phyloP scores from a whole-genome alignment of 371 early-diverging fungal genomes.

The Capniomyces stellatus region DNA sequence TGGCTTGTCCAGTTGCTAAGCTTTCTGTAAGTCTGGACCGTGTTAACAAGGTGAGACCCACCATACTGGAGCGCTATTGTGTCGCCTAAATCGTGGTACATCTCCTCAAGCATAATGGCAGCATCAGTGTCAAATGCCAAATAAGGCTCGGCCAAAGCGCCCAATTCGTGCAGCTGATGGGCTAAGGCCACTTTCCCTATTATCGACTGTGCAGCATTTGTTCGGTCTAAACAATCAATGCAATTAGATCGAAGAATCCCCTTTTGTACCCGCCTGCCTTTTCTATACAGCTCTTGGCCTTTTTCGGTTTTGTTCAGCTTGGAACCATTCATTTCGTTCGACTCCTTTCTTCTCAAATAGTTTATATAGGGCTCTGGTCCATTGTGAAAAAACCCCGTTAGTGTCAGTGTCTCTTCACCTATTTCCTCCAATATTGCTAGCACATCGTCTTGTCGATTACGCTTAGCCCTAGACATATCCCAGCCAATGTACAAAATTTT shows the following conservation, averaged over 20 bases:
- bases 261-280: constrained; percentile 32
- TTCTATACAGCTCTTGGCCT: background rate
- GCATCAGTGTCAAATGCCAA: constrained; percentile 86
- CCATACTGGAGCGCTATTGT: constrained; percentile 98
- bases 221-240: constrained; percentile 98
- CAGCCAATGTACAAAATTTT: constrained; percentile 73
- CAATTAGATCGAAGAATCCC: constrained; percentile 97
- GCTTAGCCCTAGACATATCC: constrained; percentile 95
- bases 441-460: constrained; percentile 78
- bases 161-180: constrained; percentile 80
- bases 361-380: constrained; percentile 53
- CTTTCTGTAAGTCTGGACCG: constrained; percentile 90
- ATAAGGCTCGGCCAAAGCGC: constrained; percentile 53
- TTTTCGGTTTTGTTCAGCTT: background rate
- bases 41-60: constrained; percentile 94
- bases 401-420: constrained; percentile 62
- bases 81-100: constrained; percentile 98
- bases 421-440: constrained; percentile 73
- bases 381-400: constrained; percentile 84
- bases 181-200: constrained; percentile 89
- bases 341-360: constrained; percentile 22
- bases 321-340: background rate
- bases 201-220: constrained; percentile 96
- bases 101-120: constrained; percentile 76
- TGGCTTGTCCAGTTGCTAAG: constrained; percentile 87